phyloP scores from a whole-genome alignment of 2,329 filamentous ascomycete genomes.

The Pseudogymnoascus sp. region DNA sequence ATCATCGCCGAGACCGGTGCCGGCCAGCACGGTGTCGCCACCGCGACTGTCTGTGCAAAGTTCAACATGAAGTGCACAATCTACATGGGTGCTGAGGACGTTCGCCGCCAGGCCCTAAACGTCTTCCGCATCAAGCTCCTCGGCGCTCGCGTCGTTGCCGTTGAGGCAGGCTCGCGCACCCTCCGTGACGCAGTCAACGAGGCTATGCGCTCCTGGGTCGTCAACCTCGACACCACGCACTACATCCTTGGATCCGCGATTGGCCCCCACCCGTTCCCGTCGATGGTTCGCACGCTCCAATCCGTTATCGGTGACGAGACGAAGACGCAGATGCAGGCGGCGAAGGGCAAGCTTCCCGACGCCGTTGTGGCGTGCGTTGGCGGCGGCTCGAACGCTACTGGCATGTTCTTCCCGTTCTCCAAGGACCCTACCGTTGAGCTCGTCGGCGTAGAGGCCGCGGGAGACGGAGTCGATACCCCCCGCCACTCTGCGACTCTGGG shows the following conservation, averaged over 20 bases:
- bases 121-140: conserved; percentile 98
- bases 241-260: conserved; percentile 98
- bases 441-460: conserved; percentile 89
- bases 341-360: conserved; percentile 83
- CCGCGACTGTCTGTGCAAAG: conserved; percentile 94
- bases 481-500: conserved; percentile 84
- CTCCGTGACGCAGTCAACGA: conserved; percentile 90
- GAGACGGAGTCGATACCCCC: conserved; percentile 79
- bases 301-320: conserved; percentile 94
- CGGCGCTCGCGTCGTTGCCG: conserved; percentile 84
- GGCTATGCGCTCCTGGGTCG: conserved; percentile 88
- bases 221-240: conserved; percentile 86
- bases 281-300: conserved; percentile 95
- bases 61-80: conserved; percentile 98
- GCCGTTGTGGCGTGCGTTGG: conserved; percentile 96
- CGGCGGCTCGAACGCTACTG: conserved; percentile 87
- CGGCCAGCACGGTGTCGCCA: conserved; percentile 95
- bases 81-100: conserved; percentile 98
- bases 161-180: conserved; percentile 81
- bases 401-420: conserved; percentile 97
- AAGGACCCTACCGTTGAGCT: conserved; percentile 79
- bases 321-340: conserved; percentile 79
- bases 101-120: conserved; percentile 90
- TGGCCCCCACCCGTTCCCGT: conserved; percentile 94
- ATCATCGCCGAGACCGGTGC: conserved; percentile 98